Evolutionary conservation across 495 filamentous ascomycete genomes (phyloP), one percentile per base, ranked within the genome.

Genomic region (Peziza echinospora): DNA sequence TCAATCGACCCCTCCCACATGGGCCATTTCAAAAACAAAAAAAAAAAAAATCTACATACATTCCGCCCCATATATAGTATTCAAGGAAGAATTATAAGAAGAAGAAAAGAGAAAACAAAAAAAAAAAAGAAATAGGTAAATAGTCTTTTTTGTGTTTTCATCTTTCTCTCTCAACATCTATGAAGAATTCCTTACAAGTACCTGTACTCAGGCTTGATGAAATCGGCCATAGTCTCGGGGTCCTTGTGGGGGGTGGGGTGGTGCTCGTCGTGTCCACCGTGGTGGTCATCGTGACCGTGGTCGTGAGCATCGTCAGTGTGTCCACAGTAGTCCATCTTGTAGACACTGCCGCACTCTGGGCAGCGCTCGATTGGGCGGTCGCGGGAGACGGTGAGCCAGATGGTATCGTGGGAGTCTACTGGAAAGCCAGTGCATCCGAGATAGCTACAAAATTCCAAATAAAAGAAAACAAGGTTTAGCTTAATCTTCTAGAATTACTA

Each of bases 321-420:
- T 26, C 89, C 89, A 47, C 94, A 63, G 63, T 94, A 97, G 62
- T 94, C 82, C 76, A 94, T 83, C 77, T 91, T 93, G 66, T 86
- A 81, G 54, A 85, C 82, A 67, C 74, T 77, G 45, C 91, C 91
- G 70, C 89, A 97, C 71, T 97, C 89, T 59, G 73, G 70, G 77
- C 89, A 97, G 57, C 89, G 82, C 67, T 89, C 77, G 51, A 93
- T 60, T 34, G 89, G 89, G 63, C 86, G 85, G 51, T 84, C 79
- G 58, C 84, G 83, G 57, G 82, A 79, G 63, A 93, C 82, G 24
- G 76, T 78, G 52, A 93, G 71, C 89, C 89, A 97, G 66, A 76
- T 75, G 51, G 82, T 80, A 57, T 68, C 65, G 71, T 97, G 89
- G 25, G 82, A 86, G 70, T 96, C 91, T 55, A 70, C 87, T 24